Conservation (phyloP, 2,329 filamentous ascomycete species). For the Hyphodiscus sp. region DNA sequence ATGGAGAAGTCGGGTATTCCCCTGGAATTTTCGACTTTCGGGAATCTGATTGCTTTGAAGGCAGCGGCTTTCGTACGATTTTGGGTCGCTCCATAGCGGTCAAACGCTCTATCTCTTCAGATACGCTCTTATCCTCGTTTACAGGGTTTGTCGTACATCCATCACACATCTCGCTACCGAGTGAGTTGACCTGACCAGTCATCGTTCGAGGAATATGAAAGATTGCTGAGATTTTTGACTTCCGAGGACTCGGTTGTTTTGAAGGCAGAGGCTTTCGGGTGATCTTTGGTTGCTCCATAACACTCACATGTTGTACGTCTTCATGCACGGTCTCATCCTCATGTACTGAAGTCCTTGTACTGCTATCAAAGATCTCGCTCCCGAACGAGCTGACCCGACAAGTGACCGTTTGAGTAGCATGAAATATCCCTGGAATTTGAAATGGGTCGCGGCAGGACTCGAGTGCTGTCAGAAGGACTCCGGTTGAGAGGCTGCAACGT, state of each 20-base stretch:
- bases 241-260: background rate
- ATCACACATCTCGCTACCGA: constrained; percentile 16
- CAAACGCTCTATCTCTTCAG: background rate
- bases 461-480: constrained; percentile 21
- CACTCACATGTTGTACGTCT: background rate
- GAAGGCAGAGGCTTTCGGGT: constrained; percentile 14
- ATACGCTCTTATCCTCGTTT: background rate
- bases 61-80: constrained; percentile 14
- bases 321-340: background rate
- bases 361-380: constrained; percentile 18
- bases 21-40: constrained; percentile 3
- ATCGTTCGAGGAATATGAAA: background rate
- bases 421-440: constrained; percentile 8
- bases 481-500: constrained; percentile 15
- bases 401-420: constrained; percentile 7
- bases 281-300: constrained; percentile 2
- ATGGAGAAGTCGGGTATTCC: background rate
- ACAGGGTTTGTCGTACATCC: constrained; percentile 4
- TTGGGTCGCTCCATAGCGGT: background rate
- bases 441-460: constrained; percentile 24
- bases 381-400: constrained; percentile 14
- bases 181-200: constrained; percentile 14
- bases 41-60: background rate
- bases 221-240: constrained; percentile 2
- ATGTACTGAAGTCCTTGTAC: background rate